phyloP scores from a whole-genome alignment of 2,329 filamentous ascomycete species.

The Pseudogymnoascus sp. region DNA sequence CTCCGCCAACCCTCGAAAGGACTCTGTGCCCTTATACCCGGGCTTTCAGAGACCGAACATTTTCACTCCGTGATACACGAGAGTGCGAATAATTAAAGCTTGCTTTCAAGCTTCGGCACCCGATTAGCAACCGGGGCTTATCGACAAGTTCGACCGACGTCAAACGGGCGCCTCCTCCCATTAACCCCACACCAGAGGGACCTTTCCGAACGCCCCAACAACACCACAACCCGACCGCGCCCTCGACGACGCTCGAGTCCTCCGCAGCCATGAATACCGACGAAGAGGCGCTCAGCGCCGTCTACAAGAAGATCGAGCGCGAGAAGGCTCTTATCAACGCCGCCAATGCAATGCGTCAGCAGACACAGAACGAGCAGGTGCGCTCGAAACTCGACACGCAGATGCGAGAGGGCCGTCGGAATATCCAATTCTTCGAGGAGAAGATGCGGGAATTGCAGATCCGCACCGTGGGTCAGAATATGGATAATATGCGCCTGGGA shows the following conservation, averaged over 20 bases:
- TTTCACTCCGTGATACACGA: background rate
- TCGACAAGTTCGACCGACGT: conserved; percentile 6
- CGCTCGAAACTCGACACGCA: conserved; percentile 85
- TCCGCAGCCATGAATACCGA: conserved; percentile 47
- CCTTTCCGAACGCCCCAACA: conserved; percentile 1
- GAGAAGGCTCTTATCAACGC: conserved; percentile 93
- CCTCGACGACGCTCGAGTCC: conserved; percentile 6
- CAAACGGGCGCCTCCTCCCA: conserved; percentile 2
- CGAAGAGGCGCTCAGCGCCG: conserved; percentile 62
- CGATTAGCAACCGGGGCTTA: conserved; percentile 7
- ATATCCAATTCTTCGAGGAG: conserved; percentile 93
- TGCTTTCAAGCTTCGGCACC: conserved; percentile 2
- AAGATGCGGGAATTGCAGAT: conserved; percentile 81
- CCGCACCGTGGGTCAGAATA: conserved; percentile 60
- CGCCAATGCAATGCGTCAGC: conserved; percentile 88
- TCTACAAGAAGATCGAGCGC: conserved; percentile 94
- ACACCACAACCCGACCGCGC: conserved; percentile 2
- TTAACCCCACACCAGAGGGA: conserved; percentile 7
- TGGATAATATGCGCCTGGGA: conserved; percentile 57
- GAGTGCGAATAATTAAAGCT: conserved; percentile 1
- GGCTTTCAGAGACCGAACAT: background rate
- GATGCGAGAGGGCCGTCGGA: conserved; percentile 85
- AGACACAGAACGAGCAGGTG: conserved; percentile 87
- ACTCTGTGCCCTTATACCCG: background rate
- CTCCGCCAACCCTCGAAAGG: background rate